Evolutionary conservation across 1,284 basidiomycete species (phyloP).

Genomic region (Irpex sp.): DNA sequence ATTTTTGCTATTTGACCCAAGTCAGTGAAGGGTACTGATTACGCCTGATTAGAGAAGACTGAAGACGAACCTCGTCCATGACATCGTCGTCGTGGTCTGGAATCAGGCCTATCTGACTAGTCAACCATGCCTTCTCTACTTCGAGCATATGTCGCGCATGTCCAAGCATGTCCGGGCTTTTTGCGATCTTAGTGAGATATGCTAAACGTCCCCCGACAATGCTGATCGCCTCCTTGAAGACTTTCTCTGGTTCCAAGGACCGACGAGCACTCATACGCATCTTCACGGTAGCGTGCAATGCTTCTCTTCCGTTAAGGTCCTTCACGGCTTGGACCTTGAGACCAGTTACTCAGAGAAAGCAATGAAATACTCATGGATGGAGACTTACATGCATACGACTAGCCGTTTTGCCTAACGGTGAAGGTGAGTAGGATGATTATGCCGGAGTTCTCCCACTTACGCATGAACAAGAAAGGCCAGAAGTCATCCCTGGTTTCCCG

Average conservation of each 20-base stretch:
- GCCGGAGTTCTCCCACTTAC: slow-evolving; percentile 33
- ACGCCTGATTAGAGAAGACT: neutral
- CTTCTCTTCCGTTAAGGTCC: slow-evolving; percentile 64
- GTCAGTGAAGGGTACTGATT: neutral
- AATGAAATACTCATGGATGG: neutral
- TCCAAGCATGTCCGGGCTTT: slow-evolving; percentile 55
- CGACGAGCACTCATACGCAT: slow-evolving; percentile 43
- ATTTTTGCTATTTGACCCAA: slow-evolving; percentile 56
- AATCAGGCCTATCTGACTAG: slow-evolving; percentile 67
- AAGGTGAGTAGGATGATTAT: slow-evolving; percentile 8
- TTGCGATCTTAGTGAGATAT: slow-evolving; percentile 65
- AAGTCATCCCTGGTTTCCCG: slow-evolving; percentile 61
- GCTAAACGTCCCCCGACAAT: slow-evolving; percentile 74
- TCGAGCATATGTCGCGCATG: slow-evolving; percentile 61
- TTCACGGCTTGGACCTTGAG: slow-evolving; percentile 65
- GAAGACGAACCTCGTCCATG: slow-evolving; percentile 64
- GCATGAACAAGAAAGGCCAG: slow-evolving; percentile 70
- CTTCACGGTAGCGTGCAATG: slow-evolving; percentile 53
- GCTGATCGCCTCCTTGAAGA: slow-evolving; percentile 50
- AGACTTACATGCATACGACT: slow-evolving; percentile 66
- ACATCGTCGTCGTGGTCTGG: slow-evolving; percentile 84
- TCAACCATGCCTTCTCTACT: slow-evolving; percentile 77
- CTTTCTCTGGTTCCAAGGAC: slow-evolving; percentile 24
- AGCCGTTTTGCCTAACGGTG: slow-evolving; percentile 56
- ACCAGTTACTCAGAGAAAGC: neutral